Conservation (phyloP, 768 basidiomycete species). For the Lactarius akahatsu region DNA sequence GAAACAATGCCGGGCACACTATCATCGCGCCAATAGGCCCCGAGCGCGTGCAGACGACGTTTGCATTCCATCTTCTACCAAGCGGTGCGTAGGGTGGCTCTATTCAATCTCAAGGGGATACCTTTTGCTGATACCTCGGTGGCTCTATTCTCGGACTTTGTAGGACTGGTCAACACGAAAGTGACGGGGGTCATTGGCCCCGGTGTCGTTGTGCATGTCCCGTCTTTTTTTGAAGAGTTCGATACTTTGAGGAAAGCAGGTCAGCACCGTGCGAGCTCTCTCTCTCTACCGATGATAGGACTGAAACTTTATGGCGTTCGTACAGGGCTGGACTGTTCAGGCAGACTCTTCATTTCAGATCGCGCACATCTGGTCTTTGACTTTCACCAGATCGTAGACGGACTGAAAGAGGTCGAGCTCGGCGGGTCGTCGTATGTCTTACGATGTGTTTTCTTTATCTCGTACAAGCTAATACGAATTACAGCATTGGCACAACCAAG, state of each 20-base stretch:
- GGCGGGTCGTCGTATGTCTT: conserved; percentile 71
- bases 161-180: conserved; percentile 81
- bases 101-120: neutral
- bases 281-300: neutral
- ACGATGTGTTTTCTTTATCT: conserved; percentile 25
- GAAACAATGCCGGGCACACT: conserved; percentile 99
- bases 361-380: conserved; percentile 97
- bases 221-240: conserved; percentile 91
- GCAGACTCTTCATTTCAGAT: conserved; percentile 89
- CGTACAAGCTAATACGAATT: neutral
- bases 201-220: conserved; percentile 95
- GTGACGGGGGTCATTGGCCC: conserved; percentile 88
- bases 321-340: conserved; percentile 79
- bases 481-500: conserved; percentile 95
- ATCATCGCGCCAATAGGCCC: conserved; percentile 80
- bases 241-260: conserved; percentile 85
- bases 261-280: conserved; percentile 35
- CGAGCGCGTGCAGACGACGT: conserved; percentile 73
- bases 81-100: conserved; percentile 60
- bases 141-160: neutral
- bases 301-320: neutral
- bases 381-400: conserved; percentile 99
- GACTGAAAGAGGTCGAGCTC: conserved; percentile 95
- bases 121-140: neutral
- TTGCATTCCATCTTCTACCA: conserved; percentile 94